Conservation (phyloP, 2,329 filamentous ascomycete species). For the Nemania sp. region DNA sequence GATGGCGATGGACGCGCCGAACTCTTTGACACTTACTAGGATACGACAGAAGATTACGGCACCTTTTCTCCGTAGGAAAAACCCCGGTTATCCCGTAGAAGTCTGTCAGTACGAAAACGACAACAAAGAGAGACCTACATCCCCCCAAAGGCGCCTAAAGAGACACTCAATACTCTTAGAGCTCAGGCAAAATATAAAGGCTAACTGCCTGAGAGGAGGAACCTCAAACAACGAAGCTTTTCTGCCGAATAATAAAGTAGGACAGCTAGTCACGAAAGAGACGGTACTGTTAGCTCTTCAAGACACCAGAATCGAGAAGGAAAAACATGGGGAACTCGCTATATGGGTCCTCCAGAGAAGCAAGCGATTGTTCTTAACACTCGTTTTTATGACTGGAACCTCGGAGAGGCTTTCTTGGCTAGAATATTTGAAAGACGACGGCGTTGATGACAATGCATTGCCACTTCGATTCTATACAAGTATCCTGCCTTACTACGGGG, state of each 20-base stretch:
- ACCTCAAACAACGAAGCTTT: neutral
- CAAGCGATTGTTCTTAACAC: conserved; percentile 26
- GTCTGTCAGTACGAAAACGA: neutral
- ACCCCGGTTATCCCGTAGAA: neutral
- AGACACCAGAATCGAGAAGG: conserved; percentile 23
- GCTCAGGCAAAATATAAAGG: conserved; percentile 8
- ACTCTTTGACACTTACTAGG: neutral
- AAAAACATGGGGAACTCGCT: conserved; percentile 20
- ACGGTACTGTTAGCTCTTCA: conserved; percentile 21
- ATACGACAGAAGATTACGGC: neutral
- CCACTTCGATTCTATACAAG: conserved; percentile 18
- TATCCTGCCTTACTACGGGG: conserved; percentile 10
- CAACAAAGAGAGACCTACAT: neutral
- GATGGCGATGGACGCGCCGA: neutral
- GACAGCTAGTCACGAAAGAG: conserved; percentile 29
- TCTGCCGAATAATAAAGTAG: conserved; percentile 25
- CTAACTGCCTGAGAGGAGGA: conserved; percentile 11
- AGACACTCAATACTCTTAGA: neutral
- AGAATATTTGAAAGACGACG: conserved; percentile 4
- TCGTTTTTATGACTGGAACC: conserved; percentile 14
- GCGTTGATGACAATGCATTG: conserved; percentile 23
- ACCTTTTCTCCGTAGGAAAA: neutral
- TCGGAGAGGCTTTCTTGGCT: conserved; percentile 23
- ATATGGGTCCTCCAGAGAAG: conserved; percentile 24
- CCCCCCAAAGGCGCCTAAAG: neutral